Evolutionary conservation across 345 rosid genomes (phyloP).

Genomic region (Hibiscus tridactylites): DNA sequence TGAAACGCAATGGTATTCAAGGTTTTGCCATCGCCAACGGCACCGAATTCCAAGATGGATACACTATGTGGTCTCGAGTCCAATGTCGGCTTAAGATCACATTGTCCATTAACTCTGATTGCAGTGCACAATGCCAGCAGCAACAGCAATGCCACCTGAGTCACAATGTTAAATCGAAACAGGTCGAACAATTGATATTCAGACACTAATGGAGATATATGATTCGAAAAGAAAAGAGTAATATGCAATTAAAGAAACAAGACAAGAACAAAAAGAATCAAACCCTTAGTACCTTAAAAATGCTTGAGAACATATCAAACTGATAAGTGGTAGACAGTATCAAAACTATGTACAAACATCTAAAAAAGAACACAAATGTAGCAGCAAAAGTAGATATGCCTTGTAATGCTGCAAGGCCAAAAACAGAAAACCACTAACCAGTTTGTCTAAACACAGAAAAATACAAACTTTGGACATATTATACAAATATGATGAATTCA

Average conservation of each 20-base stretch:
- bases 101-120: conserved; percentile 25
- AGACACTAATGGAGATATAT: conserved; percentile 3
- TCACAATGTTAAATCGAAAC: not conserved
- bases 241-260: not conserved
- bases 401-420: not conserved
- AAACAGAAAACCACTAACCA: not conserved
- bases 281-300: not conserved
- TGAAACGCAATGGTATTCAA: conserved; percentile 82
- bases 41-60: conserved; percentile 89
- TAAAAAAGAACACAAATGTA: conserved; percentile 1
- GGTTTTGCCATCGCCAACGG: conserved; percentile 81
- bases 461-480: conserved; percentile 4
- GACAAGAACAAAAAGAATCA: not conserved
- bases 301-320: conserved; percentile 3
- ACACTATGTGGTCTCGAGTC: conserved; percentile 83
- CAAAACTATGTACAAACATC: not conserved
- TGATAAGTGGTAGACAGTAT: not conserved
- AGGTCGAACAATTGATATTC: not conserved
- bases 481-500: not conserved
- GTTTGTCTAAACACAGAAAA: not conserved
- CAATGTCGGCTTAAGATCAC: conserved; percentile 40
- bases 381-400: not conserved
- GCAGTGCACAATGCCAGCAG: conserved; percentile 69
- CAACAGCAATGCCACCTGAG: conserved; percentile 68
- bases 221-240: conserved; percentile 1